Base-by-base conservation (phyloP, 129 eudicot genomes). In the Pittosporum tobira region DNA sequence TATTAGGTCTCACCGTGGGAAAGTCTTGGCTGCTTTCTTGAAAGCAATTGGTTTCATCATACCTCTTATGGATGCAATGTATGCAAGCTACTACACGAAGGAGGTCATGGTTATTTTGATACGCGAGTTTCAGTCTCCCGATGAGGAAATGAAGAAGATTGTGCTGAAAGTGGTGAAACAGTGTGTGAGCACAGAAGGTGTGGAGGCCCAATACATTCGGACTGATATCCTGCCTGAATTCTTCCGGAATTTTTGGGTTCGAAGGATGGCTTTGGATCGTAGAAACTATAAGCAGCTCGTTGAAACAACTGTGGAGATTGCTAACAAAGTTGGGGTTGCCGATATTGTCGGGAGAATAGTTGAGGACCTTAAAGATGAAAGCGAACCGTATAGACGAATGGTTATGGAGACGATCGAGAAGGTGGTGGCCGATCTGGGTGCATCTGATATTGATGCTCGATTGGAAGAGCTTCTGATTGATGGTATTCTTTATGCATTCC, bases 351-450 rank as follows among this genome's bases (percentile, higher is more conserved):
- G 94, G 18, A 80, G 98, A 59, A 71, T 91, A 19, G 98, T 91
- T 42, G 96, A 91, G 55, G 98, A 91, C 65, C 75, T 86, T 58
- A 90, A 90, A 70, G 98, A 86, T 51, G 96, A 91, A 68, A 91
- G 98, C 52, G 98, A 86, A 52, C 98, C 96, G 0, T 91, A 91
- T 34, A 80, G 98, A 75, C 74, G 96, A 59, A 91, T 91, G 98
- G 98, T 91, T 20, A 91, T 91, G 98, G 98, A 91, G 78, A 91
- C 98, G 1, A 91, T 91, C 5, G 98, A 91, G 75, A 91, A 91
- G 68, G 98, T 91, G 59, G 98, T 91, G 12, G 75, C 87, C 1
- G 87, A 91, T 70, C 24, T 91, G 61, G 98, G 98, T 64, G 89
- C 96, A 26, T 90, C 98, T 8, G 96, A 91, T 46, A 86, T 91